Conservation (phyloP, 1,139 yeast genomes). For the Pichia norvegensis region DNA sequence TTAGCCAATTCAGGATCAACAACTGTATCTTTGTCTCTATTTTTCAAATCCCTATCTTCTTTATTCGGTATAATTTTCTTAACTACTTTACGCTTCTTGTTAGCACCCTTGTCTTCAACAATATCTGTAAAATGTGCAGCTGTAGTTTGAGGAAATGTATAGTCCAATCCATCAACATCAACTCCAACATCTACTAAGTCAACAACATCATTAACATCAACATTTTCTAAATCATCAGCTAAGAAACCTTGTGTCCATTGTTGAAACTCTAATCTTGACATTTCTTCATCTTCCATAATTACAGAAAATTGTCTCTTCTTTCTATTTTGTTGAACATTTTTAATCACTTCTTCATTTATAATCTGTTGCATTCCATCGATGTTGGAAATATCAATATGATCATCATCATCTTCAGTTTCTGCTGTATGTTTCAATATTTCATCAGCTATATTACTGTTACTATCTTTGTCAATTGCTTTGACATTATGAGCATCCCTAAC, state of each 20-base stretch:
- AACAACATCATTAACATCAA: conserved; percentile 31
- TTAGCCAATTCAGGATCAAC: conserved; percentile 62
- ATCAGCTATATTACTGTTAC: not conserved
- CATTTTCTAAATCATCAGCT: conserved; percentile 32
- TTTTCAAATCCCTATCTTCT: not conserved
- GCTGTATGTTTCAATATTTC: not conserved
- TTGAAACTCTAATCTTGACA: conserved; percentile 38
- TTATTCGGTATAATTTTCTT: not conserved
- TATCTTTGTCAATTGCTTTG: not conserved
- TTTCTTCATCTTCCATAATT: conserved; percentile 30
- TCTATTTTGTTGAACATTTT: conserved; percentile 36
- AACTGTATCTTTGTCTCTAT: conserved; percentile 30
- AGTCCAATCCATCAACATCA: conserved; percentile 11
- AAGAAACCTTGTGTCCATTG: conserved; percentile 47
- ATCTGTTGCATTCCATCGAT: not conserved
- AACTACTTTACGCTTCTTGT: not conserved
- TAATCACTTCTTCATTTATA: conserved; percentile 6
- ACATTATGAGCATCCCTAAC: not conserved
- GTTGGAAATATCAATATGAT: conserved; percentile 3
- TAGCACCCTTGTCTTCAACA: conserved; percentile 8
- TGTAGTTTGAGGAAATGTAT: conserved; percentile 15
- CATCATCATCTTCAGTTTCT: conserved; percentile 1
- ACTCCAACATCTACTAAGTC: conserved; percentile 7
- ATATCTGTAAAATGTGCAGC: conserved; percentile 12
- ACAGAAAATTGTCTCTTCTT: conserved; percentile 21